Percentiles rank a stretch among this genome's conserved stretches.
These are phyloP conservation scores for Colletotrichum coccodes DNA, from an alignment of 2,329 filamentous ascomycete genomes.

Conservation along the genomic window DNA sequence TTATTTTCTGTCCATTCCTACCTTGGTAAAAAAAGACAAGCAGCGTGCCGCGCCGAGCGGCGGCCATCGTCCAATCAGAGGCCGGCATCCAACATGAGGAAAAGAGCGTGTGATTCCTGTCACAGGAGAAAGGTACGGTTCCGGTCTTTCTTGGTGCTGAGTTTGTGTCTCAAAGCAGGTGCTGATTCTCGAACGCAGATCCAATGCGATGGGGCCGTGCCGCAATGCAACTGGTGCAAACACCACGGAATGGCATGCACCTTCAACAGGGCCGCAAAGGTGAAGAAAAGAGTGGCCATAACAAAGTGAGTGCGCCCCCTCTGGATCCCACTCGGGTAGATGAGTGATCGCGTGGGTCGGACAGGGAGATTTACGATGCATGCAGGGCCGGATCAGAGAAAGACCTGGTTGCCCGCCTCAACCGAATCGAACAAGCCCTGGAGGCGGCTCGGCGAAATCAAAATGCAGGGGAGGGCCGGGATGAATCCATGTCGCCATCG, in stretches of 20 bases:
- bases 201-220: constrained; percentile 56
- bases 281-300: constrained; percentile 23
- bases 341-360: not conserved
- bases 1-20: not conserved
- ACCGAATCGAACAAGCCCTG: constrained; percentile 51
- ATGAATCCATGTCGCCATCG: constrained; percentile 17
- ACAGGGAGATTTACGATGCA: constrained; percentile 12
- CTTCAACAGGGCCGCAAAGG: constrained; percentile 42
- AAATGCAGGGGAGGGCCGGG: constrained; percentile 3
- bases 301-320: constrained; percentile 15
- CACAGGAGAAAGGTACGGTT: constrained; percentile 57
- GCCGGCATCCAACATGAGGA: constrained; percentile 35
- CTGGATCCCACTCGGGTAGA: not conserved
- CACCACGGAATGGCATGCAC: constrained; percentile 59
- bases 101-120: constrained; percentile 59
- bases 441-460: constrained; percentile 33
- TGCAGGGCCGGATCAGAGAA: constrained; percentile 35
- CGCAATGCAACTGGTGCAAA: constrained; percentile 60
- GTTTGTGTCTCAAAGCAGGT: not conserved
- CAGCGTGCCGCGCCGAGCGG: constrained; percentile 18
- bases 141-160: not conserved
- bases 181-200: constrained; percentile 47
- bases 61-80: constrained; percentile 2
- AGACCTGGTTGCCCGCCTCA: constrained; percentile 49
- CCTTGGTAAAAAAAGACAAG: not conserved